Conservation (phyloP, 768 basidiomycete genomes). For the Psilocybe subaeruginosa region DNA sequence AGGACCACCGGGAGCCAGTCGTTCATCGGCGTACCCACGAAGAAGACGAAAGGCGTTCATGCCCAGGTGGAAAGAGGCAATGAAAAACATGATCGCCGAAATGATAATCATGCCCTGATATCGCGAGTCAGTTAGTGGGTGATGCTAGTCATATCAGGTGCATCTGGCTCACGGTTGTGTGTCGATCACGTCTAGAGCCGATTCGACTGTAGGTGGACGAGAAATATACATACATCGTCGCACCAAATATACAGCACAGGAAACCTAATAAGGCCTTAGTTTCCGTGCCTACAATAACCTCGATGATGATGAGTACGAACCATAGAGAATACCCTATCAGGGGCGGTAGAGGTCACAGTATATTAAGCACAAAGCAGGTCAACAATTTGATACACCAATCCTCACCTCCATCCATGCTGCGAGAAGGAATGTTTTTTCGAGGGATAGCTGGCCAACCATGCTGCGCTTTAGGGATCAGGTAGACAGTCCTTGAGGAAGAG, state of each 20-base stretch:
- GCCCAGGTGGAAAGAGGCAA: slow-evolving; percentile 2
- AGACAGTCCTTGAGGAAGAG: no score
- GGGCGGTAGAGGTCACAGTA: no score
- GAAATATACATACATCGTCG: slow-evolving; percentile 3
- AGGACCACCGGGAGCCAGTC: slow-evolving; percentile 2
- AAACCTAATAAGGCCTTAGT: not conserved
- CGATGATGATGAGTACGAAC: not conserved
- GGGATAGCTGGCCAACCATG: not conserved
- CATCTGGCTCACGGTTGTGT: not conserved
- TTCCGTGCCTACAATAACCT: no score
- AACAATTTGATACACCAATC: not conserved
- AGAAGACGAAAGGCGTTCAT: slow-evolving; percentile 5
- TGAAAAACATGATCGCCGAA: slow-evolving; percentile 2
- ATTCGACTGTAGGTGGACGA: not conserved
- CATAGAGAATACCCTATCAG: not conserved
- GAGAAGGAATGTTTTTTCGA: slow-evolving; percentile 2
- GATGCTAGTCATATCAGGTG: not conserved
- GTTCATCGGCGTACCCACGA: not conserved
- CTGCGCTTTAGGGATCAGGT: not conserved
- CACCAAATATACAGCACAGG: not conserved
- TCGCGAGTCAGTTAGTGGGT: not conserved
- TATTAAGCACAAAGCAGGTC: no score
- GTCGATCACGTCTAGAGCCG: not conserved
- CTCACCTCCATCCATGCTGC: slow-evolving; percentile 3
- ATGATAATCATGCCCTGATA: slow-evolving; percentile 3